Conservation (phyloP, 495 filamentous ascomycete genomes). For the Aspergillus wentii region DNA sequence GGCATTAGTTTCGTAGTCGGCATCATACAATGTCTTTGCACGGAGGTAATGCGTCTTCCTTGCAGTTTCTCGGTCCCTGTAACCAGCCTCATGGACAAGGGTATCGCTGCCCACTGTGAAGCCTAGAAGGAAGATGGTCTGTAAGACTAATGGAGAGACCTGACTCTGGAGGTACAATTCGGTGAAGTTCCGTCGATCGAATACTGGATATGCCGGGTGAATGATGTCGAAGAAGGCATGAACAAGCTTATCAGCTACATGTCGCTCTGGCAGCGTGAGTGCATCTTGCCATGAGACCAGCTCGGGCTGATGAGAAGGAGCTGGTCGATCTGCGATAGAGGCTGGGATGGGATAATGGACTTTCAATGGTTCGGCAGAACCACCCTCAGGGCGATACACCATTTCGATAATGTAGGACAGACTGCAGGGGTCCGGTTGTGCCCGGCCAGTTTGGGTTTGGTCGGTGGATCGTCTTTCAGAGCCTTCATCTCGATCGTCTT, state of each 20-base stretch:
- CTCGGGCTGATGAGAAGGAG: neutral
- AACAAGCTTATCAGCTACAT: constrained; percentile 4
- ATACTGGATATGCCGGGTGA: constrained; percentile 14
- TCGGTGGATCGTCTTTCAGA: too few relatives aligned
- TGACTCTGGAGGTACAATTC: constrained; percentile 1
- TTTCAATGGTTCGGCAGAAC: constrained; percentile 6
- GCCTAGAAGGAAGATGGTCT: constrained; percentile 3
- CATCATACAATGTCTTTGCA: constrained; percentile 18
- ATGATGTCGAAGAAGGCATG: constrained; percentile 9
- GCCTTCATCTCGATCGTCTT: too few relatives aligned
- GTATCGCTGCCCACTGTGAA: constrained; percentile 1
- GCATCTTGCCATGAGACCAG: constrained; percentile 9
- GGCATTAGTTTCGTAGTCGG: constrained; percentile 15
- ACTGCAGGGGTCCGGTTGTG: neutral
- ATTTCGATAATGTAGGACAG: constrained; percentile 6
- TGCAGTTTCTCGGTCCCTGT: constrained; percentile 8
- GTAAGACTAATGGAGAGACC: constrained; percentile 4
- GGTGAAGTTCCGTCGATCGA: constrained; percentile 8
- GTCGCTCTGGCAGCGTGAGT: constrained; percentile 1
- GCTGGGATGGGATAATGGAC: constrained; percentile 9
- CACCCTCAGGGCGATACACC: constrained; percentile 3
- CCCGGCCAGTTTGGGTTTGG: too few relatives aligned
- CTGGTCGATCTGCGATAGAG: constrained; percentile 5
- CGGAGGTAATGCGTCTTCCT: constrained; percentile 12
- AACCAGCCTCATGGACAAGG: constrained; percentile 8